These are phyloP conservation scores for Tetrahymena elliotti DNA, from an alignment of 73 alveolate genomes.

Conservation along the genomic window DNA sequence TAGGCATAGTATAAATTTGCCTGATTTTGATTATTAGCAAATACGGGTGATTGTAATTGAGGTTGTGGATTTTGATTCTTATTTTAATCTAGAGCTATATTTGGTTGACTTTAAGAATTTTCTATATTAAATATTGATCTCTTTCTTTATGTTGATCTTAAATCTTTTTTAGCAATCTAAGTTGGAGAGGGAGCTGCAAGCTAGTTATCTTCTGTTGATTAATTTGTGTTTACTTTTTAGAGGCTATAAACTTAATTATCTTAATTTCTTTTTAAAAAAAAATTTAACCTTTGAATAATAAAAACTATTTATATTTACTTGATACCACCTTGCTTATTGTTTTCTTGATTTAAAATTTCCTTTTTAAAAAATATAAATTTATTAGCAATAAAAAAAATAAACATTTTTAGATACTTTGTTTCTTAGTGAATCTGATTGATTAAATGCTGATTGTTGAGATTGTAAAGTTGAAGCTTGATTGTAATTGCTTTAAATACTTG, in stretches of 20 bases:
- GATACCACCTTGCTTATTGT: background rate
- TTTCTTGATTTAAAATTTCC: background rate
- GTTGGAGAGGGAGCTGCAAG: background rate
- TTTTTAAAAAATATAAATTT: background rate
- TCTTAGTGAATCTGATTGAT: background rate
- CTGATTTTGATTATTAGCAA: background rate
- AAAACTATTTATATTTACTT: background rate
- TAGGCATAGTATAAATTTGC: background rate
- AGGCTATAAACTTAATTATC: background rate
- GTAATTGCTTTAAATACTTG: background rate
- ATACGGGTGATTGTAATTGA: background rate
- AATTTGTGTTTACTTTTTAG: background rate
- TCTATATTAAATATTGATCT: background rate
- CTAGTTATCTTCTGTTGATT: background rate
- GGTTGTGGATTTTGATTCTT: background rate
- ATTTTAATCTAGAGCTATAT: background rate
- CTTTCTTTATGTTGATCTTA: background rate
- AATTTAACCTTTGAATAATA: background rate
- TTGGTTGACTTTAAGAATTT: background rate
- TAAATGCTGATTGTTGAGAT: background rate
- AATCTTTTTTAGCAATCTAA: background rate
- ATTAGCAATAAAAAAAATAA: background rate
- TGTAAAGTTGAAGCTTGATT: background rate
- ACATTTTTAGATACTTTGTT: background rate
- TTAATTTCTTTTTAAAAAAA: background rate